Conservation (phyloP, 148 eudicot genomes). For the Tetragonia tetragonoides region DNA sequence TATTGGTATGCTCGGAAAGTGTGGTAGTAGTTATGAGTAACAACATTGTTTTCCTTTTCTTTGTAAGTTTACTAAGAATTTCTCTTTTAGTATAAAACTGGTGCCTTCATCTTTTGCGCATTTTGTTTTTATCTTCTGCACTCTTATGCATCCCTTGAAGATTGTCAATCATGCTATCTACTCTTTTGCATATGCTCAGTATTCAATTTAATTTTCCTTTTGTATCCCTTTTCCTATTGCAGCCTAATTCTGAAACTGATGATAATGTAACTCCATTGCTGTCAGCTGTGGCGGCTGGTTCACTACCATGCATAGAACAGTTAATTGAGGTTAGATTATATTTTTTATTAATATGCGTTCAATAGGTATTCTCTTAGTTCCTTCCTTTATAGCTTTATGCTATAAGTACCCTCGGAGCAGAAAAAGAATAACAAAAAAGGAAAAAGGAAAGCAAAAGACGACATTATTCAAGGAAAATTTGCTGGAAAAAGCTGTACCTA, state of each 20-base stretch:
- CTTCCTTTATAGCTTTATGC: background rate
- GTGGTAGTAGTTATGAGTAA: background rate
- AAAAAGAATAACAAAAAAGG: too few species aligned
- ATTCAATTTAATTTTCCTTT: background rate
- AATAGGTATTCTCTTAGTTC: slow-evolving; percentile 2
- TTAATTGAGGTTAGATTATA: slow-evolving; percentile 65
- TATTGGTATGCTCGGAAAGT: background rate
- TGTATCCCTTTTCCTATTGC: slow-evolving; percentile 31
- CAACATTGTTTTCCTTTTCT: too few species aligned
- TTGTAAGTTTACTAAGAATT: background rate
- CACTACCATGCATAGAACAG: slow-evolving; percentile 65
- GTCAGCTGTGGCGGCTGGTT: slow-evolving; percentile 92
- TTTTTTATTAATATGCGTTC: slow-evolving; percentile 1
- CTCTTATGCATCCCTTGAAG: background rate
- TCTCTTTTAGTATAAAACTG: background rate
- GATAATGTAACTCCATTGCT: slow-evolving; percentile 74
- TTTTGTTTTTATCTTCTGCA: background rate
- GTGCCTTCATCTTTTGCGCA: background rate
- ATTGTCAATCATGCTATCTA: background rate
- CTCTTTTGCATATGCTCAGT: background rate
- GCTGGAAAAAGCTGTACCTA: too few species aligned
- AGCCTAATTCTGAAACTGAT: slow-evolving; percentile 89
- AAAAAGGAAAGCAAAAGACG: too few species aligned
- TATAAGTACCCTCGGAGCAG: too few species aligned
- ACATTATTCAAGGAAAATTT: too few species aligned